Evolutionary conservation across 805 yeast genomes (phyloP).

Genomic region (Spathaspora sp.): DNA sequence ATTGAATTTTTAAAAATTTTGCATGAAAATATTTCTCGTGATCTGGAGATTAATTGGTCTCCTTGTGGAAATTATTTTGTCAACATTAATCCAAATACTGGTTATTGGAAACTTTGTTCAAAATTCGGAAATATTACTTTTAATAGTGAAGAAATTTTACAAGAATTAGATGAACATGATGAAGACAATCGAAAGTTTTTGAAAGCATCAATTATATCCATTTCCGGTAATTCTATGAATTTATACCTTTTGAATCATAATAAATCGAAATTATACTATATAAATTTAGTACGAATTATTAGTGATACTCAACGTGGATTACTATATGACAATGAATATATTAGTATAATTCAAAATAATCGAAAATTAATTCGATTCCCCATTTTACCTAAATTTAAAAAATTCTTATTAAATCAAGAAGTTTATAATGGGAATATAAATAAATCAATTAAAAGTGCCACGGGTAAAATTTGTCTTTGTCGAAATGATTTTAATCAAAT

Average conservation of each 20-base stretch:
- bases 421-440: constrained; percentile 15
- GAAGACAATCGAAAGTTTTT: constrained; percentile 18
- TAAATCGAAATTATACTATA: constrained; percentile 15
- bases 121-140: constrained; percentile 31
- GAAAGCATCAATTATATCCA: constrained; percentile 17
- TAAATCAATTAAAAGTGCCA: constrained; percentile 13
- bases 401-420: constrained; percentile 19
- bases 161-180: constrained; percentile 17
- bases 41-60: constrained; percentile 24
- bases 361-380: constrained; percentile 24
- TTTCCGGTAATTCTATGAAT: constrained; percentile 22
- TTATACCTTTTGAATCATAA: constrained; percentile 12
- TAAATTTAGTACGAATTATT: constrained; percentile 16
- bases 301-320: constrained; percentile 11
- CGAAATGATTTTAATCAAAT: constrained; percentile 22
- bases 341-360: constrained; percentile 18
- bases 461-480: constrained; percentile 20
- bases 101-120: constrained; percentile 29
- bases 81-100: constrained; percentile 14
- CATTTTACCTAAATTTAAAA: constrained; percentile 26
- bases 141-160: constrained; percentile 19
- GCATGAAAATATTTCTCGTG: neutral
- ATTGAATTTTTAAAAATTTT: constrained; percentile 12
- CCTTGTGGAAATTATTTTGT: constrained; percentile 33
- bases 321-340: constrained; percentile 23